These are phyloP conservation scores for Myxozyma monticola DNA, from an alignment of 805 yeast species.

Conservation along the genomic window DNA sequence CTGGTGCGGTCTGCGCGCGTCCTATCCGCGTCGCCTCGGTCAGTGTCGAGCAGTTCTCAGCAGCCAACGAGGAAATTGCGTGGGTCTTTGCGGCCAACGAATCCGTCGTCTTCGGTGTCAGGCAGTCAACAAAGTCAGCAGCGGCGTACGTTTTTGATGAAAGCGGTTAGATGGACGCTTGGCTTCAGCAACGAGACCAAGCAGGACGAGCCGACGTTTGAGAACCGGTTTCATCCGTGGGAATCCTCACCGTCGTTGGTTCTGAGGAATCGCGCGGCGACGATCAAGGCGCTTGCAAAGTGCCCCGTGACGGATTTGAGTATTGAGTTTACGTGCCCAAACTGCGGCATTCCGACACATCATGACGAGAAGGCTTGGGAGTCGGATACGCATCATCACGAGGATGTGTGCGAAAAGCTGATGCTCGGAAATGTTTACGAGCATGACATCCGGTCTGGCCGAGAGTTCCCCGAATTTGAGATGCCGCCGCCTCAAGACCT, in stretches of 20 bases:
- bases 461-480: constrained; percentile 93
- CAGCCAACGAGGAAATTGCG: too few relatives aligned
- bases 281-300: constrained; percentile 63
- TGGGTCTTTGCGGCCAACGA: too few relatives aligned
- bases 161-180: constrained; percentile 47
- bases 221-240: constrained; percentile 82
- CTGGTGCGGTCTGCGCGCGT: too few relatives aligned
- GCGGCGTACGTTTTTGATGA: constrained; percentile 39
- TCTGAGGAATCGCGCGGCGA: constrained; percentile 85
- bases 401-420: constrained; percentile 66
- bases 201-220: constrained; percentile 66
- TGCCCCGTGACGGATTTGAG: constrained; percentile 87
- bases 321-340: constrained; percentile 84
- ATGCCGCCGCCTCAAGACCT: constrained; percentile 79
- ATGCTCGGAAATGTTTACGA: constrained; percentile 89
- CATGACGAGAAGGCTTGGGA: constrained; percentile 89
- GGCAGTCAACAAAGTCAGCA: too few relatives aligned
- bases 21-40: too few relatives aligned
- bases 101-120: too few relatives aligned
- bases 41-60: too few relatives aligned
- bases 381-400: constrained; percentile 70
- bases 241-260: constrained; percentile 89
- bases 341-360: constrained; percentile 95
- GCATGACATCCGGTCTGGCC: constrained; percentile 90
- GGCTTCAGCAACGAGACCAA: constrained; percentile 61